Evolutionary conservation across 257 asterid species (phyloP).

Genomic region (Pogostemon cablin): DNA sequence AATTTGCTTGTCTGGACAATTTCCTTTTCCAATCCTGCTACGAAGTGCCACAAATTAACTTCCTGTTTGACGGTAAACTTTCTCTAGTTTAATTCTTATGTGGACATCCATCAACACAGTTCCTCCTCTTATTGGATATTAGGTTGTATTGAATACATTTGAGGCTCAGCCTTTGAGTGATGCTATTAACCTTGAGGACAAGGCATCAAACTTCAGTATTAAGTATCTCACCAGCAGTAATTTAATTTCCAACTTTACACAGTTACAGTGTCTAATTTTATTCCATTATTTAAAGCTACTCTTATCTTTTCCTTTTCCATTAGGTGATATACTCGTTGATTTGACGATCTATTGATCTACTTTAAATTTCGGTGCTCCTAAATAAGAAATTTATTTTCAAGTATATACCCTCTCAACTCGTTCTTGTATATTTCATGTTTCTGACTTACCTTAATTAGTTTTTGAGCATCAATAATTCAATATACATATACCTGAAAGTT

Average conservation of each 20-base stretch:
- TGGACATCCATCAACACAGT: conserved; percentile 8
- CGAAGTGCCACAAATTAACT: conserved; percentile 90
- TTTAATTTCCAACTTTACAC: conserved; percentile 47
- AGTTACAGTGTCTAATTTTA: conserved; percentile 94
- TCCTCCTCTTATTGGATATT: conserved; percentile 32
- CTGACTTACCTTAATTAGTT: conserved; percentile 23
- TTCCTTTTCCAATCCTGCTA: conserved; percentile 76
- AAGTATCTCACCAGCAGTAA: conserved; percentile 97
- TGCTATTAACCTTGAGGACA: conserved; percentile 81
- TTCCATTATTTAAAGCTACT: conserved; percentile 93
- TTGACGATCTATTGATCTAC: conserved; percentile 6
- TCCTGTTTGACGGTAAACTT: conserved; percentile 69
- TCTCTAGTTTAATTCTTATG: conserved; percentile 6
- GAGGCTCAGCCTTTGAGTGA: conserved; percentile 98
- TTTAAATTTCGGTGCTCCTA: conserved; percentile 22
- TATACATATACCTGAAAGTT: neutral
- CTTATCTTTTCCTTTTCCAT: conserved; percentile 28
- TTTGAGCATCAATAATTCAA: conserved; percentile 7
- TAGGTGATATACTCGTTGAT: conserved; percentile 13
- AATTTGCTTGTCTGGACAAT: conserved; percentile 4
- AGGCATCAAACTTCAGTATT: conserved; percentile 87
- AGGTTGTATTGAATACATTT: conserved; percentile 86
- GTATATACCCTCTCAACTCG: conserved; percentile 18
- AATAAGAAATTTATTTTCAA: conserved; percentile 5
- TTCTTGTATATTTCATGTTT: conserved; percentile 22